These are phyloP conservation scores for Adiantum capillusveneris DNA, from an alignment of 75 land plant genomes.

Conservation along the genomic window DNA sequence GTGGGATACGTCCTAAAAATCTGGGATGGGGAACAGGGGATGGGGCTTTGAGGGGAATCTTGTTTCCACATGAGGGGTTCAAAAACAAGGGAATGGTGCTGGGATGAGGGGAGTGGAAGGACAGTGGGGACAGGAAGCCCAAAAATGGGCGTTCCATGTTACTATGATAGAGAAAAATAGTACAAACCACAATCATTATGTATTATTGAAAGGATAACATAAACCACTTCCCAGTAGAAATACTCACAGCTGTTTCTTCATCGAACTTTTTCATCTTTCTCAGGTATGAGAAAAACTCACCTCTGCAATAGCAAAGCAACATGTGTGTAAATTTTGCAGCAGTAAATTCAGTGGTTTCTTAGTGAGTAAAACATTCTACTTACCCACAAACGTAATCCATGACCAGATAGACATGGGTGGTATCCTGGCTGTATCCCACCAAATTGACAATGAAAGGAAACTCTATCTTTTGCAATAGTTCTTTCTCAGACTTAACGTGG, in stretches of 20 bases:
- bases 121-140: too few relatives aligned
- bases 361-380: slow-evolving; percentile 1
- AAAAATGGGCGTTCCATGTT: too few relatives aligned
- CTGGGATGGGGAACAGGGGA: too few relatives aligned
- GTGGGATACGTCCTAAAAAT: too few relatives aligned
- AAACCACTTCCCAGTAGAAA: background rate
- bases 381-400: slow-evolving; percentile 46
- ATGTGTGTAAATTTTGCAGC: background rate
- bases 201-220: background rate
- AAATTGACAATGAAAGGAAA: slow-evolving; percentile 41
- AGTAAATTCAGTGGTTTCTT: background rate
- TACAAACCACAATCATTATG: too few relatives aligned
- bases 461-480: slow-evolving; percentile 26
- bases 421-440: slow-evolving; percentile 34
- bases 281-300: slow-evolving; percentile 34
- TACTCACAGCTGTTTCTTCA: slow-evolving; percentile 30
- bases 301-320: slow-evolving; percentile 9
- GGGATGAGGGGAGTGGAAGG: too few relatives aligned
- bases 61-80: too few relatives aligned
- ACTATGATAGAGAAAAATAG: too few relatives aligned
- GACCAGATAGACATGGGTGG: slow-evolving; percentile 27
- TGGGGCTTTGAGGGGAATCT: too few relatives aligned
- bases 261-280: slow-evolving; percentile 27
- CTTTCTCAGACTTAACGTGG: slow-evolving; percentile 39
- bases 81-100: too few relatives aligned